Conservation (phyloP, 1,284 basidiomycete species). For the Megacollybia platyphylla region DNA sequence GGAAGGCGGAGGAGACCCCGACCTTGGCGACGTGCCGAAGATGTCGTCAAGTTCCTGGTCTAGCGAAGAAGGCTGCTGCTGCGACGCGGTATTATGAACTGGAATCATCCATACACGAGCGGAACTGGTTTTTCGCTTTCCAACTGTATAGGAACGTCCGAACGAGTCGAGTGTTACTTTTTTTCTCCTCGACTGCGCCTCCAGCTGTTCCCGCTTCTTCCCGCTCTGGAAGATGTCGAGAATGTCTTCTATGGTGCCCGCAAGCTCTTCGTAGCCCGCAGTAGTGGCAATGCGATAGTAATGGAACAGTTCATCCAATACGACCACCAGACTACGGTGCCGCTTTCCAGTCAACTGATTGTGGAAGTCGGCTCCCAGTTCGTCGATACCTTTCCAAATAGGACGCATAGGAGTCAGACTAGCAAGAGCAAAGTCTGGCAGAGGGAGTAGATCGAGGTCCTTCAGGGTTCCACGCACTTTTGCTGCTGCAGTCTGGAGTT, state of each 20-base stretch:
- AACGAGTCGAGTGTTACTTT: constrained; percentile 52
- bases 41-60: background rate
- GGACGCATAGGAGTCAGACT: constrained; percentile 45
- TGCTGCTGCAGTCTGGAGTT: constrained; percentile 56
- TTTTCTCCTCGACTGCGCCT: constrained; percentile 18
- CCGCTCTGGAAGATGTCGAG: constrained; percentile 56
- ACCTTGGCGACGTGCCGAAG: background rate
- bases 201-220: constrained; percentile 23
- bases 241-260: constrained; percentile 37
- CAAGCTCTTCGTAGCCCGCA: constrained; percentile 51
- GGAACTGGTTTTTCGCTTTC: constrained; percentile 76
- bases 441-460: constrained; percentile 59
- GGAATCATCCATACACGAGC: constrained; percentile 93
- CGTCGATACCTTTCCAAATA: constrained; percentile 57
- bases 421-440: constrained; percentile 58
- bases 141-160: constrained; percentile 75
- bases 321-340: constrained; percentile 53
- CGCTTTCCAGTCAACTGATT: constrained; percentile 59
- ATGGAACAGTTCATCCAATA: constrained; percentile 65
- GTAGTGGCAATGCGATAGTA: constrained; percentile 58
- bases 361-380: constrained; percentile 46
- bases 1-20: constrained; percentile 1
- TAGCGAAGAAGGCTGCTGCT: background rate
- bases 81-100: constrained; percentile 23
- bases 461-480: constrained; percentile 50